Percentiles rank a stretch among this genome's conserved stretches.
Evolutionary conservation across 164 flowering plant species (phyloP).

Genomic region (Dillenia turbinata): DNA sequence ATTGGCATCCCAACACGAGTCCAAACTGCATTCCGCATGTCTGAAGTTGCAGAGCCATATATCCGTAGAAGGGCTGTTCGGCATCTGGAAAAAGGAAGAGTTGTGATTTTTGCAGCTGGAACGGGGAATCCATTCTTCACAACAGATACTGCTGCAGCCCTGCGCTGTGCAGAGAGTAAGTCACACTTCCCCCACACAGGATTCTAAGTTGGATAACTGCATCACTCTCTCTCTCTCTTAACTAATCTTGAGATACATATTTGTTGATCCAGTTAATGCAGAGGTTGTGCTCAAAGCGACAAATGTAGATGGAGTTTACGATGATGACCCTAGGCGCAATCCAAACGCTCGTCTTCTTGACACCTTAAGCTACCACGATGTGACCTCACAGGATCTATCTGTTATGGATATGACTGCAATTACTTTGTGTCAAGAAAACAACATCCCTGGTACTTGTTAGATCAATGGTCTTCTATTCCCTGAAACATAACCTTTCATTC

Average conservation of each 20-base stretch:
- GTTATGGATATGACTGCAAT: slow-evolving; percentile 99
- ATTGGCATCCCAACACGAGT: slow-evolving; percentile 97
- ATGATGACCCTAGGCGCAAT: slow-evolving; percentile 69
- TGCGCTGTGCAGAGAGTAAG: slow-evolving; percentile 98
- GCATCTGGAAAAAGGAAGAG: slow-evolving; percentile 98
- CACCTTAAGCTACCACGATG: slow-evolving; percentile 79
- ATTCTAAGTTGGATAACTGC: no score
- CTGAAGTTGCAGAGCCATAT: slow-evolving; percentile 98
- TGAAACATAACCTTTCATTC: not conserved
- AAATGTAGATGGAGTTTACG: slow-evolving; percentile 93
- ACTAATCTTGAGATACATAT: slow-evolving; percentile 1
- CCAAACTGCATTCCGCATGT: slow-evolving; percentile 98
- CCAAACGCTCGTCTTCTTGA: slow-evolving; percentile 81
- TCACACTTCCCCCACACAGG: not conserved
- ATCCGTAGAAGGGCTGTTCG: slow-evolving; percentile 89
- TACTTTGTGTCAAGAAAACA: slow-evolving; percentile 93
- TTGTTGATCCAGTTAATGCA: slow-evolving; percentile 72
- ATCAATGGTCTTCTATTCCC: not conserved
- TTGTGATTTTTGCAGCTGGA: slow-evolving; percentile 98
- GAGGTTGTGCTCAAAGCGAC: slow-evolving; percentile 98
- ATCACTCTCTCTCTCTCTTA: not conserved
- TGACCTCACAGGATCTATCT: slow-evolving; percentile 82
- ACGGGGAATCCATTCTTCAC: slow-evolving; percentile 99
- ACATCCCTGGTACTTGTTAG: slow-evolving; percentile 72
- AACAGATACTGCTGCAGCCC: slow-evolving; percentile 98